Evolutionary conservation across 2,329 filamentous ascomycete species (phyloP).

Genomic region (Dryadomyces quercivorus): DNA sequence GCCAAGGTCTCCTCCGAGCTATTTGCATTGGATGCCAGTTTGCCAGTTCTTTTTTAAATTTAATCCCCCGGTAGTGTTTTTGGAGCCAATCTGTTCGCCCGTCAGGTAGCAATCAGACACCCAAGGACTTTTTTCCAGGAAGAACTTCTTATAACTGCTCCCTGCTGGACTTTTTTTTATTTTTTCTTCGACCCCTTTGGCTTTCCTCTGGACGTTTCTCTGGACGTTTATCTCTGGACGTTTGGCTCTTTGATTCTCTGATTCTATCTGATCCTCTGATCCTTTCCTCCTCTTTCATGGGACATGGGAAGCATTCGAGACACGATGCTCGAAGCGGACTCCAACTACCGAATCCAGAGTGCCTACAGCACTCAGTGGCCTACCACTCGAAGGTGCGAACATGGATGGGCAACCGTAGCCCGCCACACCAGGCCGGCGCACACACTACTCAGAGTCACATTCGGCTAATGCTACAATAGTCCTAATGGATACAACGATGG

Average conservation of each 20-base stretch:
- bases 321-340: slow-evolving; percentile 1
- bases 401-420: not conserved
- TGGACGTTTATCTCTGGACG: not conserved
- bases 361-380: slow-evolving; percentile 7
- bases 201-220: not conserved
- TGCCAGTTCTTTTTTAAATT: not conserved
- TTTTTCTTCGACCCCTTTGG: not conserved
- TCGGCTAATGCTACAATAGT: slow-evolving; percentile 13
- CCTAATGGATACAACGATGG: slow-evolving; percentile 21
- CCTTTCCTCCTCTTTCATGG: not conserved
- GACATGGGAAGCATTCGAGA: slow-evolving; percentile 5
- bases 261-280: not conserved
- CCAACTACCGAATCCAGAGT: slow-evolving; percentile 5
- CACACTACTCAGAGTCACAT: not conserved
- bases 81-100: not conserved
- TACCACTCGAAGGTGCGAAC: slow-evolving; percentile 11
- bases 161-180: not conserved
- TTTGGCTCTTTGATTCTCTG: not conserved
- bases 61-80: not conserved
- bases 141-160: not conserved
- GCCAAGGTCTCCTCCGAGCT: not conserved
- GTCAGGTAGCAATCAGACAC: not conserved
- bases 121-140: not conserved
- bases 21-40: not conserved
- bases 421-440: not conserved